Percentiles rank a stretch among this genome's conserved stretches.
Evolutionary conservation across 2,329 filamentous ascomycete species (phyloP).

Genomic region (Pseudogymnoascus sp.): DNA sequence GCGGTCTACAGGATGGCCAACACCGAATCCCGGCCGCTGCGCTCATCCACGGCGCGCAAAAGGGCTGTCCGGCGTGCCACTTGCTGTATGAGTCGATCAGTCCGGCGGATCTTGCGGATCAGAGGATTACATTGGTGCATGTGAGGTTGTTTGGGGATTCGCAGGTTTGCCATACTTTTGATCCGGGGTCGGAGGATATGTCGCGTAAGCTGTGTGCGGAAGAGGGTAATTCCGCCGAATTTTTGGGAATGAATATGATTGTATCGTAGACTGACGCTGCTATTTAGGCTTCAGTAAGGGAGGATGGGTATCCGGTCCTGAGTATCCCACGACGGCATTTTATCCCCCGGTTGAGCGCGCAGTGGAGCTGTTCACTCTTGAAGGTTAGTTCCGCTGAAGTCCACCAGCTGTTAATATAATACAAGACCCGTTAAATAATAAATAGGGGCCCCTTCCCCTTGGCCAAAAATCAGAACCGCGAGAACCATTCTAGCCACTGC

Average conservation of each 20-base stretch:
- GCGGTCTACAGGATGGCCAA: neutral
- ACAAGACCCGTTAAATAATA: neutral
- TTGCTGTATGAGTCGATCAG: neutral
- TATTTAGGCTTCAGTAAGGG: neutral
- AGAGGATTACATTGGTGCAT: neutral
- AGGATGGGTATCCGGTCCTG: neutral
- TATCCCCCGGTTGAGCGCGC: neutral
- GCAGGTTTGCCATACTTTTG: conserved; percentile 4
- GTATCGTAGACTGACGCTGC: neutral
- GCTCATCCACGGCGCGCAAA: neutral
- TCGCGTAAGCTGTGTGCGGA: neutral
- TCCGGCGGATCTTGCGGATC: neutral
- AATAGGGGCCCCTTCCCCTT: neutral
- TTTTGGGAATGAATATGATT: neutral
- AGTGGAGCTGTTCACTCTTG: neutral
- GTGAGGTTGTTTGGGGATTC: conserved; percentile 1
- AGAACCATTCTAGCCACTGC: neutral
- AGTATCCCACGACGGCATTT: neutral
- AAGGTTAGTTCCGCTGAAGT: neutral
- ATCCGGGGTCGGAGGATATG: neutral
- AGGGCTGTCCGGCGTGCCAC: neutral
- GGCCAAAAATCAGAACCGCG: neutral
- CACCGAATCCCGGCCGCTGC: neutral
- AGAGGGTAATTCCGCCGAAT: neutral
- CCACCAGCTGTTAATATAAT: neutral